These are phyloP conservation scores for Aurantiochytrium sp. DNA, from an alignment of 108 stramenopile genomes.

Conservation along the genomic window DNA sequence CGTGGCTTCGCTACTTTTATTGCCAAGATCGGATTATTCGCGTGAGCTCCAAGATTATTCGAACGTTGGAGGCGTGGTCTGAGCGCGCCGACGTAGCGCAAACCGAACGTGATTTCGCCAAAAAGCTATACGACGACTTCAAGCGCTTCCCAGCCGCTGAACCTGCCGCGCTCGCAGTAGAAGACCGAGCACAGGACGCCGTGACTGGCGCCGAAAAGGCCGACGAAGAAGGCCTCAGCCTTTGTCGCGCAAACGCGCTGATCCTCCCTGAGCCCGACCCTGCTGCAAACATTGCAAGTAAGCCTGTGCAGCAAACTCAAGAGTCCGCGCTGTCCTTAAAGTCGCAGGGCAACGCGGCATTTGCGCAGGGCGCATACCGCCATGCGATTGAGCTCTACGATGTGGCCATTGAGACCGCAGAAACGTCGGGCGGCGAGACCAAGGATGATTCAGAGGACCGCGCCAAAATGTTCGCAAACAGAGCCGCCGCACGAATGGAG, in stretches of 20 bases:
- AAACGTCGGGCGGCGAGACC: neutral
- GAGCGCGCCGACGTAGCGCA: neutral
- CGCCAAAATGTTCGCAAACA: neutral
- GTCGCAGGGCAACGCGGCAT: neutral
- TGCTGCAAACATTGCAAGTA: no score
- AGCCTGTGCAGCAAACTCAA: no score
- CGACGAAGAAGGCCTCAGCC: neutral
- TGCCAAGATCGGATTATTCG: slow-evolving; percentile 1
- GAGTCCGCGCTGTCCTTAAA: neutral
- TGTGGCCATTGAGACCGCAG: neutral
- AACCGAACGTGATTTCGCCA: neutral
- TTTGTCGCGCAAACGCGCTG: no score
- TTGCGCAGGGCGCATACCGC: neutral
- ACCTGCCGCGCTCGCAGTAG: neutral
- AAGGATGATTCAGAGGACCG: neutral
- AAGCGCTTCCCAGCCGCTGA: neutral
- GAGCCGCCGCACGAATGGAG: neutral
- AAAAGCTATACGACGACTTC: neutral
- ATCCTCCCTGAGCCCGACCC: no score
- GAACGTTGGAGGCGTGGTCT: neutral
- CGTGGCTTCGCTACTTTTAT: slow-evolving; percentile 4
- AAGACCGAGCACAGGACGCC: no score
- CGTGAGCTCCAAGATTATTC: neutral
- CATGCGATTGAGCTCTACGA: neutral
- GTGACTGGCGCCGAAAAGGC: no score